These are phyloP conservation scores for Mycena epipterygia DNA, from an alignment of 768 basidiomycete species.

Conservation along the genomic window DNA sequence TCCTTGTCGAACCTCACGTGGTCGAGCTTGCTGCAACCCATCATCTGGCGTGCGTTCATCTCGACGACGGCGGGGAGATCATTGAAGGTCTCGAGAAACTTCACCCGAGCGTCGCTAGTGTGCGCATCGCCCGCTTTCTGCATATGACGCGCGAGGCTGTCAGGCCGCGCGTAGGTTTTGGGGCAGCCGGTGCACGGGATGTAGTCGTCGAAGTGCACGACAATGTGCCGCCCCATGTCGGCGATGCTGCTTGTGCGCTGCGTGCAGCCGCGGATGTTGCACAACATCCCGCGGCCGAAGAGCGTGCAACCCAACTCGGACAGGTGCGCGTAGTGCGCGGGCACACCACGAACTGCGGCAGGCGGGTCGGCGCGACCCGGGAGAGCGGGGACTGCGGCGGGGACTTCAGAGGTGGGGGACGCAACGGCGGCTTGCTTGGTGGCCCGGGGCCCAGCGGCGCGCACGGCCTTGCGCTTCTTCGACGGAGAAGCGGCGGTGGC, in stretches of 20 bases:
- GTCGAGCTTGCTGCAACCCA: no score
- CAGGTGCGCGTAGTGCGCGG: neutral
- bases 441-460: neutral
- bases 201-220: neutral
- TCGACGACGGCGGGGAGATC: no score
- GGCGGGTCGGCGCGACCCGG: neutral
- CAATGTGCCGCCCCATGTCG: conserved; percentile 20
- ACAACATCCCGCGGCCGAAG: neutral
- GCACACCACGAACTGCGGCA: neutral
- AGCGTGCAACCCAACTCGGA: conserved; percentile 7
- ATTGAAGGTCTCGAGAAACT: no score
- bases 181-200: neutral
- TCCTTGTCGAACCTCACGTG: no score
- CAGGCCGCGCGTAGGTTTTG: neutral
- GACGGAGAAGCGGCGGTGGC: neutral
- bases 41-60: no score
- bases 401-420: neutral
- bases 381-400: neutral
- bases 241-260: neutral
- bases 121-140: no score
- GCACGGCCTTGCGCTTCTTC: conserved; percentile 6
- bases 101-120: no score
- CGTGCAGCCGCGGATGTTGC: neutral
- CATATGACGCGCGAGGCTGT: neutral
- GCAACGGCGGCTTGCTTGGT: conserved; percentile 5